Evolutionary conservation across 345 rosid species (phyloP), one percentile per base, ranked within the genome.

Genomic region (Bruguiera gymnorhiza): DNA sequence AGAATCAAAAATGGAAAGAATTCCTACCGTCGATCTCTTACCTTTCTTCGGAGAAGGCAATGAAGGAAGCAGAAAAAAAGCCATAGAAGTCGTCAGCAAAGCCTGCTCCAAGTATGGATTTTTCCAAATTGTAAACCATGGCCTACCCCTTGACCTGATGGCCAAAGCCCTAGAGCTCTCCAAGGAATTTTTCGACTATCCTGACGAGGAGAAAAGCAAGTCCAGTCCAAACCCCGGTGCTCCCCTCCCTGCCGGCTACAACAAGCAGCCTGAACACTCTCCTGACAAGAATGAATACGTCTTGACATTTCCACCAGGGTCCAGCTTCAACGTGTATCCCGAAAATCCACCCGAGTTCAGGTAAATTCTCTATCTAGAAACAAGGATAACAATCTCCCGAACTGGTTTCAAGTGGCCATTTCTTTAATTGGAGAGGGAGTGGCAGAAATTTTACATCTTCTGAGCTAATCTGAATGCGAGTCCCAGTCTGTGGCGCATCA

Each of bases 121-220:
- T 77, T 82, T 87, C 81, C 86, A 87, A 53, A 70, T 85, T 10
- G 78, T 68, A 46, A 85, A 81, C 75, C 88, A 81, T 65, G 88
- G 89, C 6, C 76, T 84, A 9, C 76, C 88, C 5, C 39, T 52
- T 8, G 70, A 30, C 5, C 63, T 81, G 73, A 68, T 85, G 72
- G 24, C 37, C 37, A 65, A 55, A 66, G 85, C 87, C 52, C 71
- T 83, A 0, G 73, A 77, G 48, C 76, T 85, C 7, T 85, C 85
- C 54, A 72, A 58, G 76, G n/a, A 71, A 26, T 83, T 85, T 70
- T 85, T 85, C 11, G 67, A 65, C 1, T 72, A 63, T 52, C 67
- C 82, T 1, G 65, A 72, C 8, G 78, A 85, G 43, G 89, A 75
- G 70, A 85, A 87, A 60, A 75, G 59, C 37, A 72, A 74, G 60